Percentiles rank a stretch among this genome's conserved stretches.
These are phyloP conservation scores for Pythium scleroteichum DNA, from an alignment of 352 stramenopile genomes.

Conservation along the genomic window DNA sequence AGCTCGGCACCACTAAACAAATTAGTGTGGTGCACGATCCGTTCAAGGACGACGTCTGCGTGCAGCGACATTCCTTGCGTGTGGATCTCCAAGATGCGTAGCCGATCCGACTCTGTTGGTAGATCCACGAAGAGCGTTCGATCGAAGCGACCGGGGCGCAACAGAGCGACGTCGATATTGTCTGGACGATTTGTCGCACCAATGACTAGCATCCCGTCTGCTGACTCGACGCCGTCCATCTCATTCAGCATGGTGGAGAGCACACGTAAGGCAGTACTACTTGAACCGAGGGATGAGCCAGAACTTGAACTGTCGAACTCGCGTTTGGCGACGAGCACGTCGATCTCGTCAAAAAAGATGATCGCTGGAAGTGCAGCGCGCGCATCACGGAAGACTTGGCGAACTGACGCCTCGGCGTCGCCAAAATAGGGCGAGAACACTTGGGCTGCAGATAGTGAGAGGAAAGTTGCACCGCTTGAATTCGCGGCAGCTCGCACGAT, in stretches of 20 bases:
- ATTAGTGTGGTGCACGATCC: slow-evolving; percentile 50
- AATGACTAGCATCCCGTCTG: slow-evolving; percentile 96
- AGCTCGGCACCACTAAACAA: slow-evolving; percentile 88
- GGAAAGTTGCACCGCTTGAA: slow-evolving; percentile 78
- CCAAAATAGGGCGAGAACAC: slow-evolving; percentile 90
- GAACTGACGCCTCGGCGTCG: slow-evolving; percentile 82
- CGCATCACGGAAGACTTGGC: slow-evolving; percentile 79
- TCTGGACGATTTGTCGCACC: slow-evolving; percentile 97
- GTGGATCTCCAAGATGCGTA: slow-evolving; percentile 81
- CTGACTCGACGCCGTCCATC: slow-evolving; percentile 96
- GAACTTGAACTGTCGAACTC: slow-evolving; percentile 50
- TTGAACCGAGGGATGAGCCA: slow-evolving; percentile 37
- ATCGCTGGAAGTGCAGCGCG: slow-evolving; percentile 86
- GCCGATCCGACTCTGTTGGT: slow-evolving; percentile 55
- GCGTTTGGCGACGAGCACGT: slow-evolving; percentile 85
- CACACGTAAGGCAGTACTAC: slow-evolving; percentile 84
- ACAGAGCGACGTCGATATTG: slow-evolving; percentile 97
- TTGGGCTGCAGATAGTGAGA: slow-evolving; percentile 84
- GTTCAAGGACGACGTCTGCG: slow-evolving; percentile 59
- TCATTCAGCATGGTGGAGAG: slow-evolving; percentile 98
- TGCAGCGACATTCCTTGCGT: slow-evolving; percentile 60
- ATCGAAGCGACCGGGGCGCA: slow-evolving; percentile 96
- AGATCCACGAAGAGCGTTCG: slow-evolving; percentile 95
- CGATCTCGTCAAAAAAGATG: slow-evolving; percentile 91
- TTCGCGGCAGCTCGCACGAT: slow-evolving; percentile 83